Evolutionary conservation across 2,329 filamentous ascomycete genomes (phyloP).

Genomic region (Alternaria dauci): DNA sequence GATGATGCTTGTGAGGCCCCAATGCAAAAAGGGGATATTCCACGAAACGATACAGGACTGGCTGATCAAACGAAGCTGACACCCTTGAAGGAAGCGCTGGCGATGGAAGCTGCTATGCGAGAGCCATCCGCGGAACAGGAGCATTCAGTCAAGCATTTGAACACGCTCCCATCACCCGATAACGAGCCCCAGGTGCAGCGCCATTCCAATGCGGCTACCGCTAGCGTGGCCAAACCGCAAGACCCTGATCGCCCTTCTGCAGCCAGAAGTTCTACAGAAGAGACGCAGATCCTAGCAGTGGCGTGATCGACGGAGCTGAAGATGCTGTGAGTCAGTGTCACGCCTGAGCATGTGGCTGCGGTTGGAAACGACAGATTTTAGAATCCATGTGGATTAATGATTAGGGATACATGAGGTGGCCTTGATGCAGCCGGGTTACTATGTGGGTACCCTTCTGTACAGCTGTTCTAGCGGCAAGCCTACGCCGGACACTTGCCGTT

Average conservation of each 20-base stretch:
- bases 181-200: neutral
- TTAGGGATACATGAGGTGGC: neutral
- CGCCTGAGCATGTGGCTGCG: neutral
- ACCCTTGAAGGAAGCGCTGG: neutral
- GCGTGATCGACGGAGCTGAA: neutral
- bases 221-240: neutral
- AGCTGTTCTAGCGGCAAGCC: conserved; percentile 2
- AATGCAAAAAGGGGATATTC: neutral
- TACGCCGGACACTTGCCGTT: neutral
- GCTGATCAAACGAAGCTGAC: neutral
- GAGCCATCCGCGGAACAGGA: neutral
- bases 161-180: neutral
- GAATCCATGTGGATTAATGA: neutral
- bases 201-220: neutral
- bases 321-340: neutral
- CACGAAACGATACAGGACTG: neutral
- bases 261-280: neutral
- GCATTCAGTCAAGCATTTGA: neutral
- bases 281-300: neutral
- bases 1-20: neutral
- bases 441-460: neutral
- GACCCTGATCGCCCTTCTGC: conserved; percentile 2
- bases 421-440: neutral
- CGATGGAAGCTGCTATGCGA: neutral
- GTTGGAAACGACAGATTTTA: neutral